Conservation (phyloP, 106 monocot genomes). For the Phalaenopsis aphrodite region DNA sequence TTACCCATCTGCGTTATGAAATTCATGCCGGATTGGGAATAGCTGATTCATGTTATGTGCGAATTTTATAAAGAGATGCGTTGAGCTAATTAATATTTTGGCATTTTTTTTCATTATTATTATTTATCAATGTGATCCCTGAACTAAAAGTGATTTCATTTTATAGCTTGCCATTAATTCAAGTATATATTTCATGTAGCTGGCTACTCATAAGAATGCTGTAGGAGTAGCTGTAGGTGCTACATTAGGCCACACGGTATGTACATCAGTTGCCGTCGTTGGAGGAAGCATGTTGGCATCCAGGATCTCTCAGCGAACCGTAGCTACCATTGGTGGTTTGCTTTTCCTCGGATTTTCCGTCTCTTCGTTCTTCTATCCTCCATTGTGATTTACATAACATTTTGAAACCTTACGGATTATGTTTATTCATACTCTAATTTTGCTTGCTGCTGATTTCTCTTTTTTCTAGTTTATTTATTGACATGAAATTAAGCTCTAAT, state of each 20-base stretch:
- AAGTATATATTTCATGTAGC: slow-evolving; percentile 25
- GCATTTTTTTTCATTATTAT: no score
- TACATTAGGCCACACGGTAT: slow-evolving; percentile 65
- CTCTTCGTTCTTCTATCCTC: slow-evolving; percentile 93
- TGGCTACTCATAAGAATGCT: slow-evolving; percentile 93
- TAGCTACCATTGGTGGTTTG: slow-evolving; percentile 80
- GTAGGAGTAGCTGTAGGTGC: slow-evolving; percentile 79
- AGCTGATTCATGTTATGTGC: no score
- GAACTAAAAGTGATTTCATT: no score
- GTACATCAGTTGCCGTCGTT: slow-evolving; percentile 83
- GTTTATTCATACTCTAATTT: not conserved
- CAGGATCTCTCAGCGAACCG: slow-evolving; percentile 88
- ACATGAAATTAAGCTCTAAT: no score
- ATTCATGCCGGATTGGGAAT: no score
- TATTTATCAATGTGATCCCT: no score
- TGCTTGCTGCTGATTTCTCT: no score
- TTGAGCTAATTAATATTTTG: no score
- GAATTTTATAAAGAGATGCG: no score
- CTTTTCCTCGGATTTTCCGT: slow-evolving; percentile 88
- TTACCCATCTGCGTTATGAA: no score
- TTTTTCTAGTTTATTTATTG: no score
- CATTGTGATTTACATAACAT: slow-evolving; percentile 38
- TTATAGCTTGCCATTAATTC: not conserved
- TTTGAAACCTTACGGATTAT: not conserved
- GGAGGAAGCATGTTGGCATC: slow-evolving; percentile 99